phyloP scores from a whole-genome alignment of 2,329 filamentous ascomycete genomes.

The Neurospora sp. region DNA sequence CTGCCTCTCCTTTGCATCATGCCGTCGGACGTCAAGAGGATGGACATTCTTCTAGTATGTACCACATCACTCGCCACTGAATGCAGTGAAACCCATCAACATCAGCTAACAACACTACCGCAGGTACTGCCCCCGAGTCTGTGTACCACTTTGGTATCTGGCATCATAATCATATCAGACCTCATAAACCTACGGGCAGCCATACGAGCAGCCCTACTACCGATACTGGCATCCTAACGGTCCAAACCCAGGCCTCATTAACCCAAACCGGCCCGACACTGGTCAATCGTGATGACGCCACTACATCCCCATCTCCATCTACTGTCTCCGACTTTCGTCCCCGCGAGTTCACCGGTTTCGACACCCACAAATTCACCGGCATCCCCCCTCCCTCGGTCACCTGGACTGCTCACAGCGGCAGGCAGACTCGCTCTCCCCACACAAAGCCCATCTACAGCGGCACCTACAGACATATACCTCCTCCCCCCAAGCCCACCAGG shows the following conservation, averaged over 20 bases:
- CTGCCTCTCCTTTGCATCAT: neutral
- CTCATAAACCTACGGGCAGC: neutral
- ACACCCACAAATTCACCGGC: neutral
- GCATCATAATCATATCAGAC: neutral
- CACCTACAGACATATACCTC: neutral
- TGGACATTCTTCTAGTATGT: neutral
- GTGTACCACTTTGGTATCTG: neutral
- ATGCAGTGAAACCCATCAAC: neutral
- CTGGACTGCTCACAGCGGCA: neutral
- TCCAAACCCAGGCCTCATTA: neutral
- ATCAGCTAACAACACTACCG: neutral
- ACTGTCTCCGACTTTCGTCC: neutral
- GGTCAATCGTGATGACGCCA: neutral
- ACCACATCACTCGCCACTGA: fast-evolving
- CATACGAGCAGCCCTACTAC: neutral
- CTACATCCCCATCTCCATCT: neutral
- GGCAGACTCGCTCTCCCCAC: neutral
- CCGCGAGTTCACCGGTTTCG: neutral
- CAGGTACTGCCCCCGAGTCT: neutral
- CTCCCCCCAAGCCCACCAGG: neutral
- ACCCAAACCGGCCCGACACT: neutral
- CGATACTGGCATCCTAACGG: neutral
- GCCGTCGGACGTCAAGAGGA: neutral
- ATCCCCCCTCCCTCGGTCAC: neutral
- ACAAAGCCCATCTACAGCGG: neutral